Evolutionary conservation across 306 rosid genomes (phyloP).

Genomic region (Dalbergia cochinchinensis): DNA sequence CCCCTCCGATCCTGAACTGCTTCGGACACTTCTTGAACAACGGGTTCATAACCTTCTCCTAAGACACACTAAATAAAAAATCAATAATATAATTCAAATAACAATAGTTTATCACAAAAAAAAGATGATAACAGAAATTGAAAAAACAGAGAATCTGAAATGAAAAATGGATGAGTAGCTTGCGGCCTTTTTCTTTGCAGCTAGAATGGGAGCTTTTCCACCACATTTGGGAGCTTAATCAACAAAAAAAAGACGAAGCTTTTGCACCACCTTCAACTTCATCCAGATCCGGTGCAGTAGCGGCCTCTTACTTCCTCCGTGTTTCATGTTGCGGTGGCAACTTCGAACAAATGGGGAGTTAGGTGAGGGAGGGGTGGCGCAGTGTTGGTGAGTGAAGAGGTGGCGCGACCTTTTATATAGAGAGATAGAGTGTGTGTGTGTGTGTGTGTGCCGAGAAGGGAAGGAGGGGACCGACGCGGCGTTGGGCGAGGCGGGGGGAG

Average conservation of each 20-base stretch:
- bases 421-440: too few relatives aligned
- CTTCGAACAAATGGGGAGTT: too few relatives aligned
- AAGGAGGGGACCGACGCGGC: too few relatives aligned
- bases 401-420: too few relatives aligned
- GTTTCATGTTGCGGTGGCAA: too few relatives aligned
- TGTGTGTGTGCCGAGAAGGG: too few relatives aligned
- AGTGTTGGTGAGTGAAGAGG: too few relatives aligned
- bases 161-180: neutral
- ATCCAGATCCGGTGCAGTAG: too few relatives aligned
- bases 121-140: neutral
- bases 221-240: slow-evolving; percentile 62
- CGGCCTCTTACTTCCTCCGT: too few relatives aligned
- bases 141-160: neutral
- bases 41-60: slow-evolving; percentile 75
- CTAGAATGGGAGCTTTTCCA: slow-evolving; percentile 53
- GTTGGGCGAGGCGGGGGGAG: too few relatives aligned
- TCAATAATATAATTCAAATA: neutral
- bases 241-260: neutral
- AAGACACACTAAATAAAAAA: neutral
- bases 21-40: slow-evolving; percentile 73
- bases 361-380: too few relatives aligned
- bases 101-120: neutral
- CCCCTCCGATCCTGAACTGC: slow-evolving; percentile 81
- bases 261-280: too few relatives aligned
- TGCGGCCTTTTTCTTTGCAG: slow-evolving; percentile 64